Base-by-base conservation (phyloP, 768 basidiomycete genomes). In the Pisolithus albus region DNA sequence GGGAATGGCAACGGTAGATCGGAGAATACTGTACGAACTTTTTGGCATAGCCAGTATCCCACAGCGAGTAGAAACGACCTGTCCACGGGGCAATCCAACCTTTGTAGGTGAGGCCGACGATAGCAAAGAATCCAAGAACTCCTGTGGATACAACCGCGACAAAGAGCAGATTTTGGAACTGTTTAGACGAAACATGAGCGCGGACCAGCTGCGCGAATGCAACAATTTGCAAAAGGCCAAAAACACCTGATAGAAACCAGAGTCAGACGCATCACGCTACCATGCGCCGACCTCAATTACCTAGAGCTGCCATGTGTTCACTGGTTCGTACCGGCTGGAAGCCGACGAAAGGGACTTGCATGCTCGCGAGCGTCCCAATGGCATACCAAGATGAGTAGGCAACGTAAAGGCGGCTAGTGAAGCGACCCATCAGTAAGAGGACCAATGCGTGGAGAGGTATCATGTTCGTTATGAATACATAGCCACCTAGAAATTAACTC, bases 381-480 rank as follows among this genome's bases (percentile, higher is more conserved):
- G 91, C 90, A 67, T 98, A 99, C 93, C 95, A 99, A 2, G 92
- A 85, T 18, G 90, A 96, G 69, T 97, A 99, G 3, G 87, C 90
- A 11, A 93, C 84, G 68, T 99, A 99, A 46, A 99, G 80, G 23
- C 92, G 84, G 63, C 80, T 84, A 55, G 85, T 91, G 76, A 83
- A 99, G 45, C 96, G 84, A 18, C 94, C 94, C 96, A 98, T 99
- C 32, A 98, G 74, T 50, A 97, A 81, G 51, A 99, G 84, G 34
- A 90, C 85, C n/a, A 98, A 79, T 0, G 91, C 88, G 61, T 99
- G 96, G 2, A 99, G 73, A 36, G 96, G 96, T 53, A 98, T 94
- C 95, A 99, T 99, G 77, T 99, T 99, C 43, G 96, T 99, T 69
- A 99, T 99, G 78, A 99, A 99, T 0, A 88, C 96, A 71, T 98